Evolutionary conservation across 306 rosid genomes (phyloP).

Genomic region (Astragalus membranaceus): DNA sequence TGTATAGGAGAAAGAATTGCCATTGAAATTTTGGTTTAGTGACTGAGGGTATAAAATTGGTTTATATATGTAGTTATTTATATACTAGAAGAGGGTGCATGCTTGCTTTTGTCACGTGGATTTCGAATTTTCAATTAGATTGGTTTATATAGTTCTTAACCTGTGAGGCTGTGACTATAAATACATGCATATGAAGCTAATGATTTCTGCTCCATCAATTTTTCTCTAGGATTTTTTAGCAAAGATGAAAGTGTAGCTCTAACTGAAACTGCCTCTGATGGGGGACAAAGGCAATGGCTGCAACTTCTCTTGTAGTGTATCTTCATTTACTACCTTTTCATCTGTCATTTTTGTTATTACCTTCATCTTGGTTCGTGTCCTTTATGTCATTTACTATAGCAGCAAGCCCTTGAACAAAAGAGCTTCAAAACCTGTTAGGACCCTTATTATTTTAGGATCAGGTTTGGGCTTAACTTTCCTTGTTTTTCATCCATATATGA

Average conservation of each 20-base stretch:
- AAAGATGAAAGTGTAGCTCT: slow-evolving; percentile 14
- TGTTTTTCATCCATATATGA: slow-evolving; percentile 3
- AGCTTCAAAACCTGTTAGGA: slow-evolving; percentile 29
- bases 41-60: no score
- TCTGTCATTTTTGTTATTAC: slow-evolving; percentile 11
- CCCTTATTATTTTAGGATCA: slow-evolving; percentile 51
- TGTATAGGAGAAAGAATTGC: no score
- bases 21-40: no score
- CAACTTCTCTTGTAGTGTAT: slow-evolving; percentile 24
- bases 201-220: background rate
- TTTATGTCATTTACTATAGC: slow-evolving; percentile 30
- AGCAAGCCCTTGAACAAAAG: slow-evolving; percentile 22
- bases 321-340: slow-evolving; percentile 19
- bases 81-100: no score
- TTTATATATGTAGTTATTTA: no score
- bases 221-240: background rate
- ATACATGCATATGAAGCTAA: background rate
- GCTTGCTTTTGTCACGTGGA: no score
- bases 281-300: slow-evolving; percentile 20
- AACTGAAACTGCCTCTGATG: slow-evolving; percentile 26
- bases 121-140: no score
- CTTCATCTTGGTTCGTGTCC: slow-evolving; percentile 30
- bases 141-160: background rate
- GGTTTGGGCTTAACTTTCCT: slow-evolving; percentile 30
- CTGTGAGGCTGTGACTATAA: background rate